phyloP scores from a whole-genome alignment of 306 rosid genomes.

The Acacia melanoxylon region DNA sequence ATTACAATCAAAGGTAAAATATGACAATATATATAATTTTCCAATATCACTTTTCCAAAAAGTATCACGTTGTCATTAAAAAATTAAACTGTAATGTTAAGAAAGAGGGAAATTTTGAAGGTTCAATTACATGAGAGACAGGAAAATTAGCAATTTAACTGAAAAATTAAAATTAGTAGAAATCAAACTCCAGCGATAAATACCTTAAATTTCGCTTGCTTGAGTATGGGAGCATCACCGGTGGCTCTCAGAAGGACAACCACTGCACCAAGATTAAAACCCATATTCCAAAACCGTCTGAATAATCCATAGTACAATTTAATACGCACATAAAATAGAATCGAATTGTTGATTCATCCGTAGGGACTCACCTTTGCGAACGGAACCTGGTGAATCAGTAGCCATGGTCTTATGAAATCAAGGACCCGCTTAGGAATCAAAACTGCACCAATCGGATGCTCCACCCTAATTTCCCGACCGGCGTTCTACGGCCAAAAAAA shows the following conservation, averaged over 20 bases:
- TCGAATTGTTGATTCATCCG: constrained; percentile 1
- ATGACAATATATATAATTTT: not conserved
- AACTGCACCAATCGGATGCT: not conserved
- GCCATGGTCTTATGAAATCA: constrained; percentile 44
- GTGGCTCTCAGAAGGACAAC: constrained; percentile 98
- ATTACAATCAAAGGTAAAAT: not conserved
- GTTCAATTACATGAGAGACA: not conserved
- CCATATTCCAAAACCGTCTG: not conserved
- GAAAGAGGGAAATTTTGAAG: not conserved
- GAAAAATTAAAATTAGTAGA: not conserved
- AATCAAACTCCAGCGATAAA: not conserved
- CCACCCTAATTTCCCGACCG: not conserved
- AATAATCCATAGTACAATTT: not conserved
- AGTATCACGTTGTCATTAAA: not conserved
- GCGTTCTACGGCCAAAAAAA: not conserved
- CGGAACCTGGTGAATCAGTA: constrained; percentile 61
- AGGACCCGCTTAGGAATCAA: not conserved
- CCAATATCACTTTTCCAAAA: not conserved
- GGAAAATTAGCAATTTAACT: constrained; percentile 6
- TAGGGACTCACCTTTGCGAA: constrained; percentile 58
- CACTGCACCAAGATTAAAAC: constrained; percentile 49
- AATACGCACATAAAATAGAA: not conserved
- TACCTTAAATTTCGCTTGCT: constrained; percentile 94
- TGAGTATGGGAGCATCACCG: constrained; percentile 95
- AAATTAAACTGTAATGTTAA: not conserved